Percentiles rank a stretch among this genome's conserved stretches.
phyloP scores from a whole-genome alignment of 108 stramenopile genomes.

The Cyclotella baltica region DNA sequence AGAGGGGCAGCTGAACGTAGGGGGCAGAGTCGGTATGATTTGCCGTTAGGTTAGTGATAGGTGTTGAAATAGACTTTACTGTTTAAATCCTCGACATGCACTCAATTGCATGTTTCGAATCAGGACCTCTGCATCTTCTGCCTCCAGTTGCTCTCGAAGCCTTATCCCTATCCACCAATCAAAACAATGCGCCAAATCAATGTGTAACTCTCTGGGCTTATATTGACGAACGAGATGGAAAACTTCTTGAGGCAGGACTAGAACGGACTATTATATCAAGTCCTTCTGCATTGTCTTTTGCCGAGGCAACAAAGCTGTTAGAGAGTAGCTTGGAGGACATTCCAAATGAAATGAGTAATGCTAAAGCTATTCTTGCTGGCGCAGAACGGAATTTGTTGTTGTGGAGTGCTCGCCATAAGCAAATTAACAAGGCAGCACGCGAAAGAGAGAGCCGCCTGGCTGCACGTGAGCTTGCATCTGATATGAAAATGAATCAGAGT shows the following conservation, averaged over 20 bases:
- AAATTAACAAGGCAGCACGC: constrained; percentile 58
- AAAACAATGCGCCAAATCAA: constrained; percentile 51
- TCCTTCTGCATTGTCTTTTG: constrained; percentile 70
- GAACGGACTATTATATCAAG: constrained; percentile 76
- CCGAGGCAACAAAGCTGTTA: constrained; percentile 65
- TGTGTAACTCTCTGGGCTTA: constrained; percentile 90
- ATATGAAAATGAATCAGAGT: constrained; percentile 20
- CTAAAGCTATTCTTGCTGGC: constrained; percentile 57
- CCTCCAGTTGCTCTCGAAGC: constrained; percentile 78
- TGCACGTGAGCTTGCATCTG: constrained; percentile 60
- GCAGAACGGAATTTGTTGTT: constrained; percentile 63
- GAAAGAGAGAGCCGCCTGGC: constrained; percentile 70
- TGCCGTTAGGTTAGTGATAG: constrained; percentile 60
- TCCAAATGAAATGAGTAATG: constrained; percentile 37
- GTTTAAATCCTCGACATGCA: background rate
- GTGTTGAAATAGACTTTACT: background rate
- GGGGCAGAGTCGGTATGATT: constrained; percentile 81
- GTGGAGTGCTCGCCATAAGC: constrained; percentile 59
- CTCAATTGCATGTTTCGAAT: background rate
- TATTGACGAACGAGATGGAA: constrained; percentile 82
- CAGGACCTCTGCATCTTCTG: constrained; percentile 76
- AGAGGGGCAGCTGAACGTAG: constrained; percentile 71
- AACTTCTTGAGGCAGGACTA: constrained; percentile 79
- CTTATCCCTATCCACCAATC: constrained; percentile 57
- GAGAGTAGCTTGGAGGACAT: constrained; percentile 34